phyloP scores from a whole-genome alignment of 2,329 filamentous ascomycete genomes.

The Chrysoporthe austroafricana region DNA sequence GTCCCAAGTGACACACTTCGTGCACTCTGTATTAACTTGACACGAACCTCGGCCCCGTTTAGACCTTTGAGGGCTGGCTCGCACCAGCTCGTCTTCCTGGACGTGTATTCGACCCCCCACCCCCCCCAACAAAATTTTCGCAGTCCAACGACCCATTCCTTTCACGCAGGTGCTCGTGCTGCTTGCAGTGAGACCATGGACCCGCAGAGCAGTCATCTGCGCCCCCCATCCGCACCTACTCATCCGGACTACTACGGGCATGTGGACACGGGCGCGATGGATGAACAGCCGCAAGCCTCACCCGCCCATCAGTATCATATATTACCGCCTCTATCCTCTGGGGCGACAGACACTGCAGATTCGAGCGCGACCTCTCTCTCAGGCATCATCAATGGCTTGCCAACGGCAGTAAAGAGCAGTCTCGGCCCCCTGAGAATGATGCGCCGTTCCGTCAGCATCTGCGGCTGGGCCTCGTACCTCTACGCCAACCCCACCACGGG shows the following conservation, averaged over 20 bases:
- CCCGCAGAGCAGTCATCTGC: not conserved
- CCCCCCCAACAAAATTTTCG: not conserved
- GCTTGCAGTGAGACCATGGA: not conserved
- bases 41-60: not conserved
- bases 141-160: not conserved
- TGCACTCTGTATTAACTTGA: no score
- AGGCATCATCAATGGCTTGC: slow-evolving; percentile 22
- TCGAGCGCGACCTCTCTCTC: slow-evolving; percentile 9
- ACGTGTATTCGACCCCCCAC: not conserved
- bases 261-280: not conserved
- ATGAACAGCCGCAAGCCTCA: not conserved
- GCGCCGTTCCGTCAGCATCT: slow-evolving; percentile 24
- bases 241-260: not conserved
- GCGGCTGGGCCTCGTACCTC: slow-evolving; percentile 25
- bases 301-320: not conserved
- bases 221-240: not conserved
- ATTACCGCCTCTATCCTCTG: slow-evolving; percentile 6
- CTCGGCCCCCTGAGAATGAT: slow-evolving; percentile 25
- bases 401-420: slow-evolving; percentile 24
- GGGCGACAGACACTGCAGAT: slow-evolving; percentile 1
- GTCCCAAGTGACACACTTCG: not conserved
- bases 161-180: not conserved
- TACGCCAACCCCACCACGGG: slow-evolving; percentile 15
- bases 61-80: not conserved
- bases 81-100: not conserved